These are phyloP conservation scores for Zoysia matrella DNA, from an alignment of 202 grass and related monocot species.

Conservation along the genomic window DNA sequence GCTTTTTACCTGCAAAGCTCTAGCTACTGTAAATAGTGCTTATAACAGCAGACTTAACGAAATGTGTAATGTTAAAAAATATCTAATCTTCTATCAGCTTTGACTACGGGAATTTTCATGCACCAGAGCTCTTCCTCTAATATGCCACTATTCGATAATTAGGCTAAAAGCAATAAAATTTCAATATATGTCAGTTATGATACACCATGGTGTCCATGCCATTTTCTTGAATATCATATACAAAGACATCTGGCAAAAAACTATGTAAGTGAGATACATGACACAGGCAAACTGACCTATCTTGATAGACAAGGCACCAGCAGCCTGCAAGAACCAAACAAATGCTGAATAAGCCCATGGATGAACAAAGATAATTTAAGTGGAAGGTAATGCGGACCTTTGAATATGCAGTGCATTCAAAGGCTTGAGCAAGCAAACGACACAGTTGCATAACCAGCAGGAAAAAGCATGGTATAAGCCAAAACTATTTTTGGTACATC, in stretches of 20 bases:
- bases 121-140: not conserved
- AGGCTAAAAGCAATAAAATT: not conserved
- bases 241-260: constrained; percentile 8
- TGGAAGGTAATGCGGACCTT: not conserved
- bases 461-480: too few relatives aligned
- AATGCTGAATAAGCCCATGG: constrained; percentile 34
- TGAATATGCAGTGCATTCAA: constrained; percentile 14
- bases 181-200: not conserved
- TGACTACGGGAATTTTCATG: not conserved
- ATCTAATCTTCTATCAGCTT: constrained; percentile 14
- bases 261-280: not conserved
- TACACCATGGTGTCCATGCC: constrained; percentile 1
- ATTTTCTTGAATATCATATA: constrained; percentile 16
- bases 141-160: not conserved
- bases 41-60: constrained; percentile 13
- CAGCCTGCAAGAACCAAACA: constrained; percentile 79
- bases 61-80: not conserved
- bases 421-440: not conserved
- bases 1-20: constrained; percentile 82
- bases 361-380: constrained; percentile 28
- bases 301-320: constrained; percentile 91
- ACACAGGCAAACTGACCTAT: constrained; percentile 72
- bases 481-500: constrained; percentile 4
- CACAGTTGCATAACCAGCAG: not conserved
- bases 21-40: constrained; percentile 32